A percentile compares a stretch with the other conserved stretches of the same genome.
phyloP scores from a whole-genome alignment of 305 asterid genomes.

The Fraxinus baroniana region DNA sequence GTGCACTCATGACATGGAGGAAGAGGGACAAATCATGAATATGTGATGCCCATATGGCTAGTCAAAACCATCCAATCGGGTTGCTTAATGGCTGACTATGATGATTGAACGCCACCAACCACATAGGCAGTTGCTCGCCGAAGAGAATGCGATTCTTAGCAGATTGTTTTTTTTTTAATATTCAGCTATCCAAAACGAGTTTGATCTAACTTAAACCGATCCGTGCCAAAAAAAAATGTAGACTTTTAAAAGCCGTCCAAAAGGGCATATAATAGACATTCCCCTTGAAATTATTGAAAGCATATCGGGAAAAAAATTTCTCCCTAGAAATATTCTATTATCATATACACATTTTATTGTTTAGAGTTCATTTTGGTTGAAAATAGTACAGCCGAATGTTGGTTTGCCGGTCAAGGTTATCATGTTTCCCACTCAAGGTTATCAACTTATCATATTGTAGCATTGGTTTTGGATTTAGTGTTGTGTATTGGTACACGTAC shows the following conservation, averaged over 20 bases:
- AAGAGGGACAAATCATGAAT: background rate
- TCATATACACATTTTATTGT: background rate
- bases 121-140: background rate
- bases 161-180: background rate
- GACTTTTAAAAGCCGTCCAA: background rate
- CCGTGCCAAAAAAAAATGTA: background rate
- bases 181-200: background rate
- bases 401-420: background rate
- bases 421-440: background rate
- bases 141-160: background rate
- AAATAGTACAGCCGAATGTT: background rate
- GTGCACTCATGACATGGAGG: background rate
- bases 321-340: background rate
- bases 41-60: background rate
- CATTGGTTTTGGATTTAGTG: background rate
- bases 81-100: background rate
- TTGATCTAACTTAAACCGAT: background rate
- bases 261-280: background rate
- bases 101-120: background rate
- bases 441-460: background rate
- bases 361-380: background rate
- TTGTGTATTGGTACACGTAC: background rate
- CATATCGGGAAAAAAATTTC: background rate
- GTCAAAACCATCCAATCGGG: background rate
- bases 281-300: background rate